phyloP scores from a whole-genome alignment of 139 green algal species.

The Chlorella vulgaris region DNA sequence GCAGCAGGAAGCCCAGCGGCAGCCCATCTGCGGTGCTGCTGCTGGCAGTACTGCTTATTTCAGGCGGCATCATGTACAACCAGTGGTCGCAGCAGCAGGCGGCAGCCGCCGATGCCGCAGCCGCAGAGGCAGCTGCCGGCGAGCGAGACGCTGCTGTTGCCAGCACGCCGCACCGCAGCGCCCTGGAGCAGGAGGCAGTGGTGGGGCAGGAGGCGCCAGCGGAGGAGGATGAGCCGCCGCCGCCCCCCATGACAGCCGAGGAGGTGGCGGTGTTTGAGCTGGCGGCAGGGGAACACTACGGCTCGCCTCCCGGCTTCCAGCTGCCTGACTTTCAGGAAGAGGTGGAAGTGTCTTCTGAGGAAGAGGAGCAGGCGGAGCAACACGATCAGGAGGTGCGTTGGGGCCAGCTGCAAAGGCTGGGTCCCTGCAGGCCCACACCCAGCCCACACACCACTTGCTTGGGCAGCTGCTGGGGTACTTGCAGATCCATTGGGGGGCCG shows the following conservation, averaged over 20 bases:
- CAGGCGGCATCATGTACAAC: conserved; percentile 2
- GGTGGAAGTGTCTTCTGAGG: no score
- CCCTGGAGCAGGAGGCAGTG: background rate
- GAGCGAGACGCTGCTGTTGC: no score
- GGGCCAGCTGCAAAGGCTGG: background rate
- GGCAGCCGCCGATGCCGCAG: background rate
- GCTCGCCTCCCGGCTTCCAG: background rate
- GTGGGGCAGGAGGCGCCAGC: no score
- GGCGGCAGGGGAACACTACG: conserved; percentile 14
- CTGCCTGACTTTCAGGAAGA: background rate
- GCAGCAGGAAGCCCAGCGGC: background rate
- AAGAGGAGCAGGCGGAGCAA: background rate
- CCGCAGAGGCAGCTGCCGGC: background rate
- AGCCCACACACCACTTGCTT: background rate
- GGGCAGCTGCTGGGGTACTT: background rate
- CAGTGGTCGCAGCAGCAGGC: background rate
- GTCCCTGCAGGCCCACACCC: background rate
- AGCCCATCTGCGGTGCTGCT: background rate
- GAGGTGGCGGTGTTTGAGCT: conserved; percentile 22
- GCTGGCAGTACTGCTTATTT: background rate
- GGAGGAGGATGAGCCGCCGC: background rate
- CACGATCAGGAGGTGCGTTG: background rate
- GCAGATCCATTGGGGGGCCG: no score
- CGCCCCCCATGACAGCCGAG: background rate
- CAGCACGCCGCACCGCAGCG: background rate